Base-by-base conservation (phyloP, 169 alveolate species). In the Babesia sp. region DNA sequence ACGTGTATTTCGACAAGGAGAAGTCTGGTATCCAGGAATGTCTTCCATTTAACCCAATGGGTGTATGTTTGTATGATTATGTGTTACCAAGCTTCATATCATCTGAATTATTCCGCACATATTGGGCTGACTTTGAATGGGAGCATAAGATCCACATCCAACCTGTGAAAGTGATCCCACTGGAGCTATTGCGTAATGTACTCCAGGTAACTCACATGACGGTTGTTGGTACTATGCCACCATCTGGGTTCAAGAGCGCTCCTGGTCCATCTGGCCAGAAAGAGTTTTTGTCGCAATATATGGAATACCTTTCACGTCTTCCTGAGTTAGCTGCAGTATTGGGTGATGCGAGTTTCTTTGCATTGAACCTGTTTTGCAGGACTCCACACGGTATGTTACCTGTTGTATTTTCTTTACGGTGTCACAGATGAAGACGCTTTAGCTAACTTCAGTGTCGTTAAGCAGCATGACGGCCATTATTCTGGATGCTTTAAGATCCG, bases 41-140 rank as follows among this genome's bases (percentile, higher is more conserved):
- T 48, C 86, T 94, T 29, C 80, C 92, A 26, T 71, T 95, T 16
- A 94, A 92, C 67, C 98, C 95, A 57, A 90, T 96, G 12, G 66
- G 67, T 42, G 90, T 96, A 8, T 95, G 94, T 48, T 74, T 96
- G 61, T 92, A 93, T 36, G 98, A 96, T 55, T 94, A 90, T 58
- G 83, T 95, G 2, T 48, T 77, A 11, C 96, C 96, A 24, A 94
- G 94, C 24, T 90, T 90, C 48, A 92, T 96, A 26, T 88, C 94
- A 16, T 92, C 95, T 28, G 85, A 85, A 37, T 85, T 91, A 48
- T 96, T 96, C 75, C 95, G 98, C 45, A 83, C 92, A 59, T 84
- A 90, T 80, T 97, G 99, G 99, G 91, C 96, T 29, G 97, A 95
- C 45, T 95, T 93, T 78, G 97, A 96, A 71, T 97, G 99, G 99